Percentiles rank a stretch among this genome's conserved stretches.
Conservation (phyloP, 192 early-diverging fungal species). For the Coemansia sp. region DNA sequence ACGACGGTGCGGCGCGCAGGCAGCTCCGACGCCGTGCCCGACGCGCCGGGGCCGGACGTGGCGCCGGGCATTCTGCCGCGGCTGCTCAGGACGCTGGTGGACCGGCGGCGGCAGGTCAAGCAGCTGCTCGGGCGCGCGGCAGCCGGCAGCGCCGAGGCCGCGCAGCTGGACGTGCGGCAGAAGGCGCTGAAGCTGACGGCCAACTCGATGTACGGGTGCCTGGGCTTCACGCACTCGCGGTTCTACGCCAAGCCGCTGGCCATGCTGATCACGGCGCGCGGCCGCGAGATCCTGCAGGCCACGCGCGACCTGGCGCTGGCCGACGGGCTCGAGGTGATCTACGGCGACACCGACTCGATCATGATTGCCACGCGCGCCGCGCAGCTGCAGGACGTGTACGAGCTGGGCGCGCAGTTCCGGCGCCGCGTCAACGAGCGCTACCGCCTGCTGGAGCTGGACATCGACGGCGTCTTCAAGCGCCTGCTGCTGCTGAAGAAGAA, state of each 20-base stretch:
- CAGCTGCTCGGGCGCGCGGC: slow-evolving; percentile 76
- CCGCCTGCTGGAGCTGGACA: slow-evolving; percentile 92
- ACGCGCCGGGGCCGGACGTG: slow-evolving; percentile 65
- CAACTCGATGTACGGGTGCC: slow-evolving; percentile 98
- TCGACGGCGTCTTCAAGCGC: slow-evolving; percentile 87
- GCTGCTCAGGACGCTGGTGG: slow-evolving; percentile 82
- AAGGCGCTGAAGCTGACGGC: slow-evolving; percentile 94
- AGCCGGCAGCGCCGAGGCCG: slow-evolving; percentile 45
- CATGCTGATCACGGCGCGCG: slow-evolving; percentile 92
- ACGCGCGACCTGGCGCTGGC: slow-evolving; percentile 82
- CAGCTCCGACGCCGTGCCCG: slow-evolving; percentile 62
- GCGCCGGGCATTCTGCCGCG: slow-evolving; percentile 79
- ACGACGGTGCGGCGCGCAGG: slow-evolving; percentile 76
- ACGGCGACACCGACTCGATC: slow-evolving; percentile 99
- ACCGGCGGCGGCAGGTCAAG: slow-evolving; percentile 86
- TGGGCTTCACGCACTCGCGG: slow-evolving; percentile 86
- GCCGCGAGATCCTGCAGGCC: slow-evolving; percentile 91
- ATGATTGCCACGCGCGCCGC: slow-evolving; percentile 89
- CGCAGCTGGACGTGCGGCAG: slow-evolving; percentile 88
- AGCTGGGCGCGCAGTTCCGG: slow-evolving; percentile 78
- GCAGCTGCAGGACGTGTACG: slow-evolving; percentile 66
- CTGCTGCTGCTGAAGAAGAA: slow-evolving; percentile 96
- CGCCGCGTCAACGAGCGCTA: slow-evolving; percentile 87
- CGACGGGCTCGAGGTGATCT: slow-evolving; percentile 89
- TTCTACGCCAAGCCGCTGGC: slow-evolving; percentile 98